Base-by-base conservation (phyloP, 352 stramenopile species). In the Saprolegnia parasitica region DNA sequence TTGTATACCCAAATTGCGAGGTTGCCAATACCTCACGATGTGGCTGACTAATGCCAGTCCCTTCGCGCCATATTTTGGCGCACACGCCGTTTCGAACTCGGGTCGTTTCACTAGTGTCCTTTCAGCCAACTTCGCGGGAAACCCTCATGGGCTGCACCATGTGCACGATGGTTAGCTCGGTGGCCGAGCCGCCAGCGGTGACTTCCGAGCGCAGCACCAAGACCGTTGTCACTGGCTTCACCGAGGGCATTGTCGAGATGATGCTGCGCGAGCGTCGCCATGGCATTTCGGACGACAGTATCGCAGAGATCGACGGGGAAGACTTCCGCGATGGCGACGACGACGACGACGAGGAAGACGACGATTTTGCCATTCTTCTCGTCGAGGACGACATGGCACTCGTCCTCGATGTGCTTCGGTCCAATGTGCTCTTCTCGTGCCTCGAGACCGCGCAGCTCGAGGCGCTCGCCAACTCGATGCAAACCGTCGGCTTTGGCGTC, bases 401-500 rank as follows among this genome's bases (percentile, higher is more conserved):
- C 21, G 77, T 94, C 8, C 78, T 92, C 13, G 75, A 84, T 13
- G 79, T 86, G 0, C 67, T 97, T 15, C 73, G 77, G 23, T 77
- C 79, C 26, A 93, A 97, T 71, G 77, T 88, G 29, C 75, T 90
- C 16, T 95, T 96, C 71, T 88, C 82, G 50, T 87, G 77, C 60
- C 87, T 96, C 63, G 74, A 86, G 23, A 67, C 73, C 0, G 75
- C 92, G n/a, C 79, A 94, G 56, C 80, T 97, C 55, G 74, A 81
- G 35, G 78, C 82, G 24, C 68, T 97, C 35, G 81, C 85, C 0
- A 80, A 79, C 26, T 83, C 80, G 64, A 90, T 96, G 76, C 78
- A 83, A 46, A 82, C 95, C 68, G 81, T 92, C 56, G 76, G 78
- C 21, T 89, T 94, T 65, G 81, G 81, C 24, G 77, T 77, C 11